Percentiles rank a stretch among this genome's conserved stretches.
Evolutionary conservation across 306 rosid species (phyloP).

Genomic region (Luffa acutangula): DNA sequence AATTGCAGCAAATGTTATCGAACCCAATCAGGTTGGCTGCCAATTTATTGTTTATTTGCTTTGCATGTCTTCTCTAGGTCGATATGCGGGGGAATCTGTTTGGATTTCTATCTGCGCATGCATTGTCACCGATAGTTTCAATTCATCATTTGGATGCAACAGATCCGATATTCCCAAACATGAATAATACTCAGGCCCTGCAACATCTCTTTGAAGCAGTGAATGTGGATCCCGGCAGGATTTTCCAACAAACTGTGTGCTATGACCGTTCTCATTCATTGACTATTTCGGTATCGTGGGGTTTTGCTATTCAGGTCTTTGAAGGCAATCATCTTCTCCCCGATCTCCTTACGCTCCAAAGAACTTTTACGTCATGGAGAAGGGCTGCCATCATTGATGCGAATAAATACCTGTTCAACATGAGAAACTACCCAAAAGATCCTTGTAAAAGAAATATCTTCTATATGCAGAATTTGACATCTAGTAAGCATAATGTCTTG

Average conservation of each 20-base stretch:
- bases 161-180: slow-evolving; percentile 66
- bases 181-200: slow-evolving; percentile 53
- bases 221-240: slow-evolving; percentile 59
- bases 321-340: slow-evolving; percentile 65
- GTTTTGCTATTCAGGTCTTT: slow-evolving; percentile 56
- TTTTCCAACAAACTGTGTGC: slow-evolving; percentile 78
- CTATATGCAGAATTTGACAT: slow-evolving; percentile 36
- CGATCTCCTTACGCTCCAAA: slow-evolving; percentile 52
- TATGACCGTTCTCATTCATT: slow-evolving; percentile 47
- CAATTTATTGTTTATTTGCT: neutral
- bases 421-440: slow-evolving; percentile 55
- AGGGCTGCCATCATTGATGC: slow-evolving; percentile 39
- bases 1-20: neutral
- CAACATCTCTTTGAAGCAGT: slow-evolving; percentile 58
- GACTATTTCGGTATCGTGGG: slow-evolving; percentile 85
- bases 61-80: slow-evolving; percentile 31
- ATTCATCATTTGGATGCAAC: slow-evolving; percentile 82
- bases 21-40: neutral
- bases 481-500: slow-evolving; percentile 34
- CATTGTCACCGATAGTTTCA: slow-evolving; percentile 66
- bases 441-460: slow-evolving; percentile 65
- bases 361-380: slow-evolving; percentile 69
- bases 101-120: slow-evolving; percentile 77
- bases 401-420: slow-evolving; percentile 43
- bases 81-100: slow-evolving; percentile 85